phyloP scores from a whole-genome alignment of 306 rosid species.

The Gynostemma pentaphyllum region DNA sequence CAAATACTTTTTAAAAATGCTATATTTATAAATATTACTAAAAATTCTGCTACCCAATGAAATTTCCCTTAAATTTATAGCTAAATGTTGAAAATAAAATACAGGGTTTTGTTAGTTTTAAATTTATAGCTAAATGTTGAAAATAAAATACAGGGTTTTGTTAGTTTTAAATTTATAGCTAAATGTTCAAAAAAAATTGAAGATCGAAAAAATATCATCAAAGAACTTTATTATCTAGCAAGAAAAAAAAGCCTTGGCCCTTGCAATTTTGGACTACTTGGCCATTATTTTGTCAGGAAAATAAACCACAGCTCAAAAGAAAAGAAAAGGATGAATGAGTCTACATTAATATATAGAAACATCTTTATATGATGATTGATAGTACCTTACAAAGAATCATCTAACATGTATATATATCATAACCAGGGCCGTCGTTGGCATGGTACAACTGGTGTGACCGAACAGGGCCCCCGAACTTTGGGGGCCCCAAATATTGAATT shows the following conservation, averaged over 20 bases:
- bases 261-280: neutral
- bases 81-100: neutral
- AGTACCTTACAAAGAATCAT: slow-evolving; percentile 1
- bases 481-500: too few species aligned
- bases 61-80: too few species aligned
- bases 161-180: neutral
- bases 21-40: too few species aligned
- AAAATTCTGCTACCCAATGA: too few species aligned
- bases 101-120: neutral
- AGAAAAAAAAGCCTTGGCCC: neutral
- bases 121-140: neutral
- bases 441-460: too few species aligned
- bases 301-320: slow-evolving; percentile 1
- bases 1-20: too few species aligned
- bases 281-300: slow-evolving; percentile 8
- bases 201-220: neutral
- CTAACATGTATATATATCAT: too few species aligned
- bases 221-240: neutral
- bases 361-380: slow-evolving; percentile 4
- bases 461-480: too few species aligned
- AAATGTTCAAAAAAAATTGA: neutral
- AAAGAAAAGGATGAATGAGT: neutral
- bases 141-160: neutral
- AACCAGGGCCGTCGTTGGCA: too few species aligned
- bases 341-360: neutral